These are phyloP conservation scores for Citrus trifoliata DNA, from an alignment of 345 rosid genomes.

Conservation along the genomic window DNA sequence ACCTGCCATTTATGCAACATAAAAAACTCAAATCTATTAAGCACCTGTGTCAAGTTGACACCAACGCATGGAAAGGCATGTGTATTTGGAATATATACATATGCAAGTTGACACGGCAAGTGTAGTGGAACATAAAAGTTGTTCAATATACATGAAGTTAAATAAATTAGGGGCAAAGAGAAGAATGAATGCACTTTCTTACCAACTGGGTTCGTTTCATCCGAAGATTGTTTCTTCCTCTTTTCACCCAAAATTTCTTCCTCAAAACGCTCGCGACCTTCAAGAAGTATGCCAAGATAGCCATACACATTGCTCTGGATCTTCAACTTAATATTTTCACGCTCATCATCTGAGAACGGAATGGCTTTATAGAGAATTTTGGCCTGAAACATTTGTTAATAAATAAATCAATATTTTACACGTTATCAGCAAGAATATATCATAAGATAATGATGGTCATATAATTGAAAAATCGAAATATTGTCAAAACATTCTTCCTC, in stretches of 20 bases:
- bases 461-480: neutral
- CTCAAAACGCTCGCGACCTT: constrained; percentile 94
- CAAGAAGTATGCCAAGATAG: constrained; percentile 93
- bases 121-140: neutral
- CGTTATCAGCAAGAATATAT: neutral
- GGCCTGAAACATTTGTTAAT: constrained; percentile 52
- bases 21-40: neutral
- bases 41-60: neutral
- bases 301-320: constrained; percentile 89
- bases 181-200: constrained; percentile 20
- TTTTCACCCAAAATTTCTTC: constrained; percentile 66
- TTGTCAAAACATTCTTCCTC: neutral
- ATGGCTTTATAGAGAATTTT: constrained; percentile 84
- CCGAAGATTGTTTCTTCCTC: constrained; percentile 26
- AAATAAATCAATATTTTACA: neutral
- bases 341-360: constrained; percentile 85
- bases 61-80: neutral
- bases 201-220: constrained; percentile 35
- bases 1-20: neutral
- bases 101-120: neutral
- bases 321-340: constrained; percentile 70
- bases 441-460: neutral
- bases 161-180: neutral
- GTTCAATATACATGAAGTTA: neutral
- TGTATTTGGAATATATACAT: neutral